Conservation (phyloP, 768 basidiomycete genomes). For the Xerocomus spinulosus region DNA sequence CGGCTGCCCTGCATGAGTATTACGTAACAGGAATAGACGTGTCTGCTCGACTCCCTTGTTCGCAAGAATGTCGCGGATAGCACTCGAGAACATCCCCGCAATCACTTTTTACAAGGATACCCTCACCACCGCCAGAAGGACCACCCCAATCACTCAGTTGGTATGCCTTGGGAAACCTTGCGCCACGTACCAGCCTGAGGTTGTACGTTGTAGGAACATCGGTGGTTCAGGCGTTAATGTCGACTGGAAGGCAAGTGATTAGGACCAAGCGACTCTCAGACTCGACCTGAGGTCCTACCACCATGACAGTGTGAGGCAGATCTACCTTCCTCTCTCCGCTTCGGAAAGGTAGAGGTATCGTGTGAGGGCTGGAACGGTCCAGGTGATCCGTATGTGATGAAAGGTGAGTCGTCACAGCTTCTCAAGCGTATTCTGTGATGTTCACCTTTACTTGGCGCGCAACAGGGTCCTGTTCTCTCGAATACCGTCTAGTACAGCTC, state of each 20-base stretch:
- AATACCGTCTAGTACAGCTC: constrained; percentile 75
- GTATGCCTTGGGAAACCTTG: constrained; percentile 79
- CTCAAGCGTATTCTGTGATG: not conserved
- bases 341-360: constrained; percentile 80
- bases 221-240: constrained; percentile 76
- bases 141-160: constrained; percentile 69
- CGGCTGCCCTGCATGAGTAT: constrained; percentile 49
- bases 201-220: constrained; percentile 76
- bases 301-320: constrained; percentile 79
- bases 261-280: not conserved
- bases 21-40: constrained; percentile 7
- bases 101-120: constrained; percentile 74
- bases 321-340: constrained; percentile 73
- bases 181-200: constrained; percentile 72
- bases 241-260: constrained; percentile 79
- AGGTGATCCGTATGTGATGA: constrained; percentile 80
- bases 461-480: constrained; percentile 80
- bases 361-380: constrained; percentile 89
- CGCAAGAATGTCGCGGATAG: constrained; percentile 57
- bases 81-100: constrained; percentile 66
- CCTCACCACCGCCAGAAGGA: constrained; percentile 62
- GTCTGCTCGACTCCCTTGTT: not conserved
- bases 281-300: constrained; percentile 7
- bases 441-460: constrained; percentile 1
- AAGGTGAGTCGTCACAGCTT: constrained; percentile 47